Percentiles rank a stretch among this genome's conserved stretches.
Evolutionary conservation across 1,284 basidiomycete genomes (phyloP).

Genomic region (Flammula alnicola): DNA sequence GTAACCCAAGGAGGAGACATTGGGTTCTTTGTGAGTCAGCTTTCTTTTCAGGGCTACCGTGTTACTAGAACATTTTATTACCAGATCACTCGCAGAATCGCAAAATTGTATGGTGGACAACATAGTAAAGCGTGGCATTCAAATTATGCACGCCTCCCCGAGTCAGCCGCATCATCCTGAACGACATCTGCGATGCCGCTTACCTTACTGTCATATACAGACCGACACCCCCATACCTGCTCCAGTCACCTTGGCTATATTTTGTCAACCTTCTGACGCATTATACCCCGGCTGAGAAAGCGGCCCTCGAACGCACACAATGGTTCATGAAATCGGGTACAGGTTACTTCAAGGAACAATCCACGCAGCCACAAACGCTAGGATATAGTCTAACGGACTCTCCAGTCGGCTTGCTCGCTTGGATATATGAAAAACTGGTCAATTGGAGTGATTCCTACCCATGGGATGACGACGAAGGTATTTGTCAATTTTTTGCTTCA

Average conservation of each 20-base stretch:
- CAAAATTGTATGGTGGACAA: conserved; percentile 42
- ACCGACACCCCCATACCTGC: conserved; percentile 26
- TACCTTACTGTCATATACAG: conserved; percentile 25
- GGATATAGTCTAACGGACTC: conserved; percentile 58
- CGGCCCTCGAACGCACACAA: conserved; percentile 33
- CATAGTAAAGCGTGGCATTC: conserved; percentile 52
- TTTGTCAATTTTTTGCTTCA: neutral
- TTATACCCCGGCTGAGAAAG: conserved; percentile 38
- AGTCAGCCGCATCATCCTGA: neutral
- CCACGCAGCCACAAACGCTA: conserved; percentile 55
- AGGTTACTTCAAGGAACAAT: conserved; percentile 49
- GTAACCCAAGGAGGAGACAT: conserved; percentile 23
- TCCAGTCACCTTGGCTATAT: conserved; percentile 30
- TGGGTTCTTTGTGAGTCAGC: conserved; percentile 13
- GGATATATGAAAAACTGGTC: conserved; percentile 62
- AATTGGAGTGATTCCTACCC: conserved; percentile 53
- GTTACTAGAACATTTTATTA: neutral
- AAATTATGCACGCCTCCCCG: conserved; percentile 39
- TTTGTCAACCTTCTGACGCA: conserved; percentile 26
- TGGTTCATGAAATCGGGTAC: conserved; percentile 36
- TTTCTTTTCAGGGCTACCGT: neutral
- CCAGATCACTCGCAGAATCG: conserved; percentile 47
- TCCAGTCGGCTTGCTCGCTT: conserved; percentile 57
- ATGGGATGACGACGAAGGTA: conserved; percentile 56
- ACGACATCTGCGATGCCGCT: neutral